Evolutionary conservation across 2,329 filamentous ascomycete genomes (phyloP), one percentile per base, ranked within the genome.

Genomic region (Nemania sp.): DNA sequence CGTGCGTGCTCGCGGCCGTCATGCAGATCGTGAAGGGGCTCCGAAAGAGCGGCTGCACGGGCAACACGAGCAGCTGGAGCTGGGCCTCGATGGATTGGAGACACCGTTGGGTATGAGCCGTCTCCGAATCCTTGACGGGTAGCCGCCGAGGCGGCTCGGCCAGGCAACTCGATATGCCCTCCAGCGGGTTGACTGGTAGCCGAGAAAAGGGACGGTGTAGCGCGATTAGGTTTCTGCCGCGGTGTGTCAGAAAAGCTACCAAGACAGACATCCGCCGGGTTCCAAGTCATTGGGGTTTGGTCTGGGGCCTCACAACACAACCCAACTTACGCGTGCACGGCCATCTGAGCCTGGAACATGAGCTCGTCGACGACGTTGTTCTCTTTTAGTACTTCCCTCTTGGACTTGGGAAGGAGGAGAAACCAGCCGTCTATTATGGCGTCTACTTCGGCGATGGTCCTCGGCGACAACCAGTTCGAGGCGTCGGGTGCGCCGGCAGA

Each of bases 341-440:
- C 64, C 59, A 66, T 64, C 15, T 66, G 59, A n/a, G 64, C 64
- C 42, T 66, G 62, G 39, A 66, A 66, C 62, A 65, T 65, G 11
- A 66, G 62, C 50, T 66, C 64, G 46, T 66, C 62, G n/a, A 66
- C 59, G 20, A 63, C 54, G 17, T 53, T 61, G 3, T 55, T 59
- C 53, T 66, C 62, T 32, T 53, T 61, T 9, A 66, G 12, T 6
- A 65, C 59, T 37, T 66, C 64, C 12, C 42, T 53, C 52, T 66
- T 66, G 2, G 54, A 55, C 40, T 61, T 63, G 1, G 64, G 62
- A 6, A 66, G 49, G 3, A 66, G 62, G 3, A 66, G 59, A 21
- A 59, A 65, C 64, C 64, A 66, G 5, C 54, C 55, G 29, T 66
- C 62, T 46, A 65, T 65, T 20, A 66, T 66, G 12, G 64, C 62